A percentile compares a stretch with the other conserved stretches of the same genome.
These are phyloP conservation scores for Davidsoniella eucalypti DNA, from an alignment of 2,329 filamentous ascomycete species.

Conservation along the genomic window DNA sequence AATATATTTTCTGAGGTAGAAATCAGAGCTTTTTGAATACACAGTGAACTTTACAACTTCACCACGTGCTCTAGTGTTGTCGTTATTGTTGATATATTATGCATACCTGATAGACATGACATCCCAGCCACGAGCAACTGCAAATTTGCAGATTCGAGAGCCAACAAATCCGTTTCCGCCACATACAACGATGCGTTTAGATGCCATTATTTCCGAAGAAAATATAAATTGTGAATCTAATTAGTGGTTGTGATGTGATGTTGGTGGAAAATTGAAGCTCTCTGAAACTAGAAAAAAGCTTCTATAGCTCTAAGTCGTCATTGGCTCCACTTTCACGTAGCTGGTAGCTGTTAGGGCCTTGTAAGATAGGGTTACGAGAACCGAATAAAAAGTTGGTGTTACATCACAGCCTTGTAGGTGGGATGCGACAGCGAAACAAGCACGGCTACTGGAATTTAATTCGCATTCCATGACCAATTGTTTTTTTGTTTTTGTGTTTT, in stretches of 20 bases:
- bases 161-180: slow-evolving; percentile 90
- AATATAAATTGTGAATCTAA: no score
- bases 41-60: no score
- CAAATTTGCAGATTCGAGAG: slow-evolving; percentile 77
- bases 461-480: not conserved
- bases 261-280: not conserved
- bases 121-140: slow-evolving; percentile 71
- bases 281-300: no score
- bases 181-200: slow-evolving; percentile 74
- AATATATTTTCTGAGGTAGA: not conserved
- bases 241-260: not conserved
- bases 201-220: slow-evolving; percentile 30
- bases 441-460: no score
- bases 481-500: not conserved
- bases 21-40: no score
- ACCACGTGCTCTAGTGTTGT: no score
- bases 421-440: no score
- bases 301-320: no score
- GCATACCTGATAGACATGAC: slow-evolving; percentile 78
- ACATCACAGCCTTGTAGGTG: not conserved
- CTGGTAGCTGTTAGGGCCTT: no score
- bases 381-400: no score
- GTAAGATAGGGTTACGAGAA: no score
- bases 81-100: not conserved
- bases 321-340: no score